These are phyloP conservation scores for Termitomyces titanicus DNA, from an alignment of 768 basidiomycete species.

Conservation along the genomic window DNA sequence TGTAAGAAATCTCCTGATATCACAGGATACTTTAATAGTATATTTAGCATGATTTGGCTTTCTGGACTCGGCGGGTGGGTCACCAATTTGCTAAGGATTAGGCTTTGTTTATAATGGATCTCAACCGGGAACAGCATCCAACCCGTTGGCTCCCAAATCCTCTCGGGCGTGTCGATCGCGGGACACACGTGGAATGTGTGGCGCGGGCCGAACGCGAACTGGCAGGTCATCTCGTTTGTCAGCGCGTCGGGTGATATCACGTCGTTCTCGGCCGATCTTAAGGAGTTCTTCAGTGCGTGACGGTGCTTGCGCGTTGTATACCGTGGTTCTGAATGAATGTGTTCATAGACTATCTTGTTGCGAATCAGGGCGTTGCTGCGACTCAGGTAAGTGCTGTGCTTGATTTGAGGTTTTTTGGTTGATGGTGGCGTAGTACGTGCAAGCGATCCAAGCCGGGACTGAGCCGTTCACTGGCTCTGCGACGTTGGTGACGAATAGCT, in stretches of 20 bases:
- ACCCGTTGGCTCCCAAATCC: slow-evolving; percentile 49
- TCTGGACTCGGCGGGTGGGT: slow-evolving; percentile 51
- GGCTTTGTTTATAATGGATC: background rate
- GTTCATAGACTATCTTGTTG: slow-evolving; percentile 38
- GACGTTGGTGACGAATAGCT: slow-evolving; percentile 32
- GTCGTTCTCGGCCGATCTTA: slow-evolving; percentile 49
- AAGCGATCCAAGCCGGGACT: slow-evolving; percentile 52
- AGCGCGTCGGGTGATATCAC: slow-evolving; percentile 43
- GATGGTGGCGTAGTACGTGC: slow-evolving; percentile 35
- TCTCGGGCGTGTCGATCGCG: slow-evolving; percentile 36
- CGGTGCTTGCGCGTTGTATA: too few relatives aligned
- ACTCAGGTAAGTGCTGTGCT: slow-evolving; percentile 32
- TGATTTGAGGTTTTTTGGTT: background rate
- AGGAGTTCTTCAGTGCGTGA: slow-evolving; percentile 49
- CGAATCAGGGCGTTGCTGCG: slow-evolving; percentile 42
- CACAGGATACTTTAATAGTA: background rate
- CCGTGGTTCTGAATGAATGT: too few relatives aligned
- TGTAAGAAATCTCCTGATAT: slow-evolving; percentile 29
- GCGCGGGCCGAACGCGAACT: slow-evolving; percentile 49
- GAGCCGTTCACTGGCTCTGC: slow-evolving; percentile 53
- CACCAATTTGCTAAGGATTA: background rate
- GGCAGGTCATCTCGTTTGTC: slow-evolving; percentile 57
- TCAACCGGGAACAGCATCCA: slow-evolving; percentile 37
- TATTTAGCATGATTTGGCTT: slow-evolving; percentile 56
- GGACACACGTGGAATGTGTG: slow-evolving; percentile 56